Evolutionary conservation across 306 rosid genomes (phyloP).

Genomic region (Gleditsia sinensis): DNA sequence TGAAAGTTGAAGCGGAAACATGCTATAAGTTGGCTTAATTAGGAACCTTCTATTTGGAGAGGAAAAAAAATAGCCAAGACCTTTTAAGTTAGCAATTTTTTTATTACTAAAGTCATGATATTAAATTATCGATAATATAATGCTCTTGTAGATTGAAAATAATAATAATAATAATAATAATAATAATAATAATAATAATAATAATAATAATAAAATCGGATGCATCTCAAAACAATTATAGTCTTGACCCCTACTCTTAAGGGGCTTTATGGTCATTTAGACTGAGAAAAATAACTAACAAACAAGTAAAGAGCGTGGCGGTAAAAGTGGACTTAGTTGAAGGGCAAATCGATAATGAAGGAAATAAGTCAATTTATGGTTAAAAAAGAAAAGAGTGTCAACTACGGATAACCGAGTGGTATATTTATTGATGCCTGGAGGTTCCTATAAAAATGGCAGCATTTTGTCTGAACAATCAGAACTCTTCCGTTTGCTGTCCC

Average conservation of each 20-base stretch:
- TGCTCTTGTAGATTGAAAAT: too few relatives aligned
- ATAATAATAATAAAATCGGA: too few relatives aligned
- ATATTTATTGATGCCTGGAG: not conserved
- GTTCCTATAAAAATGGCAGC: constrained; percentile 4
- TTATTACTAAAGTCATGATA: too few relatives aligned
- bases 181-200: too few relatives aligned
- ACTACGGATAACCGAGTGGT: not conserved
- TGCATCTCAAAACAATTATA: not conserved
- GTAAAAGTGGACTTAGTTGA: not conserved
- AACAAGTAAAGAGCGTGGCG: not conserved
- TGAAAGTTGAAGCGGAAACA: not conserved
- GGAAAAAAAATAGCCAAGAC: too few relatives aligned
- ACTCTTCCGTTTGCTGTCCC: not conserved
- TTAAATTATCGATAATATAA: too few relatives aligned
- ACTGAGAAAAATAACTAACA: not conserved
- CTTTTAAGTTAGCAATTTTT: too few relatives aligned
- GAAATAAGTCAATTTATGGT: not conserved
- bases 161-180: too few relatives aligned
- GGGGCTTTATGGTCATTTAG: not conserved
- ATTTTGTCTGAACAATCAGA: not conserved
- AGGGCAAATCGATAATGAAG: not conserved
- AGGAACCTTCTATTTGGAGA: too few relatives aligned
- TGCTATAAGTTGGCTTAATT: not conserved
- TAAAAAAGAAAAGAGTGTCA: not conserved
- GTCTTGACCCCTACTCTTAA: not conserved